phyloP scores from a whole-genome alignment of 345 rosid genomes.

The Anacardium occidentale region DNA sequence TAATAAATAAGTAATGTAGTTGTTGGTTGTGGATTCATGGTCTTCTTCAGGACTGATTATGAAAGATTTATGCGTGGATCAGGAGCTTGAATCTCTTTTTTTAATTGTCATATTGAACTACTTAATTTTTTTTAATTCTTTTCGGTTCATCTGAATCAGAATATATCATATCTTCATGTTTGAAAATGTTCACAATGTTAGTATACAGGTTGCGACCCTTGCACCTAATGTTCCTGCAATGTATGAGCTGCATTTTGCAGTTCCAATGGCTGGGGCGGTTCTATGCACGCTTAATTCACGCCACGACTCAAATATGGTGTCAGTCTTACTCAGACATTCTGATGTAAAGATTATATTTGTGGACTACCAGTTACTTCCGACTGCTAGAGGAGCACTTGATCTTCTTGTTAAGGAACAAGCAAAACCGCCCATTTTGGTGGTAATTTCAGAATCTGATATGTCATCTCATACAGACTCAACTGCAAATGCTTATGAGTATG shows the following conservation, averaged over 20 bases:
- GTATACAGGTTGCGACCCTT: constrained; percentile 55
- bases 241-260: constrained; percentile 82
- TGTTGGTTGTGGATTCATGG: not conserved
- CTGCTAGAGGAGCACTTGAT: constrained; percentile 57
- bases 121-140: not conserved
- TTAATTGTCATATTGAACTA: not conserved
- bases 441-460: constrained; percentile 42
- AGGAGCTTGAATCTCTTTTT: not conserved
- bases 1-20: not conserved
- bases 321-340: constrained; percentile 52
- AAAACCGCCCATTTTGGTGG: constrained; percentile 42
- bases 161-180: not conserved
- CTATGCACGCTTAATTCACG: constrained; percentile 73
- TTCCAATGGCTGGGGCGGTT: constrained; percentile 76
- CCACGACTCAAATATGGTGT: constrained; percentile 51
- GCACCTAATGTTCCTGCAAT: constrained; percentile 75
- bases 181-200: not conserved
- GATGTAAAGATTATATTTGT: constrained; percentile 58
- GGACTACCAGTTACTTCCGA: constrained; percentile 50
- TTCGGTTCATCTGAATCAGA: not conserved
- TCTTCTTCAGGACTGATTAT: not conserved
- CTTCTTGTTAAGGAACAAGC: constrained; percentile 33
- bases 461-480: not conserved
- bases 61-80: not conserved
- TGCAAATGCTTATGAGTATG: constrained; percentile 37